These are phyloP conservation scores for Hypoxylon fuscum DNA, from an alignment of 495 filamentous ascomycete genomes.

Conservation along the genomic window DNA sequence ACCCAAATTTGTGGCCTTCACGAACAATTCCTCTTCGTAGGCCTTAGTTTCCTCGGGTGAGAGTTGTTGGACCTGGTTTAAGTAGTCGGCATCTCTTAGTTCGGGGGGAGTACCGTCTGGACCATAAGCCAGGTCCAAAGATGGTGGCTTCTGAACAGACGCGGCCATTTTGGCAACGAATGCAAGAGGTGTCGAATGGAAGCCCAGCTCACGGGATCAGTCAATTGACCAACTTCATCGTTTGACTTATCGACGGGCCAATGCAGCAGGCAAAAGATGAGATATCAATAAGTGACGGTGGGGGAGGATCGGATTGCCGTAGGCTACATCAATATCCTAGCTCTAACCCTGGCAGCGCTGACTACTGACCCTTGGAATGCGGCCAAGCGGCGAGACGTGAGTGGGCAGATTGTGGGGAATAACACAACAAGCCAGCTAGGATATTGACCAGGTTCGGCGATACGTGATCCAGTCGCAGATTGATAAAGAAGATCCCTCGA, in stretches of 20 bases:
- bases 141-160: slow-evolving; percentile 32
- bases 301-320: slow-evolving; percentile 34
- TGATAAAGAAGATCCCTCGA: slow-evolving; percentile 10
- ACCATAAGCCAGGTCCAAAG: slow-evolving; percentile 21
- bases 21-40: slow-evolving; percentile 49
- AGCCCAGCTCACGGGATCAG: slow-evolving; percentile 22
- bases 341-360: slow-evolving; percentile 28
- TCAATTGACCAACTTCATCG: slow-evolving; percentile 37
- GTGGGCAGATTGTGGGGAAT: slow-evolving; percentile 42
- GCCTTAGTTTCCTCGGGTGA: slow-evolving; percentile 49
- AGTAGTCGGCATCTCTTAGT: slow-evolving; percentile 53
- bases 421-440: slow-evolving; percentile 25
- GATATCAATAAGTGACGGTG: slow-evolving; percentile 30
- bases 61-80: slow-evolving; percentile 53
- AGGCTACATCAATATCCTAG: slow-evolving; percentile 27
- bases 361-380: slow-evolving; percentile 34
- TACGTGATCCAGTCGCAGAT: slow-evolving; percentile 28
- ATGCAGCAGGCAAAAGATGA: background rate
- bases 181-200: slow-evolving; percentile 12
- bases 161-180: slow-evolving; percentile 34
- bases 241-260: slow-evolving; percentile 28
- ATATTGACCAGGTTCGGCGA: slow-evolving; percentile 24
- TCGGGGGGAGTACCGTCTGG: slow-evolving; percentile 43
- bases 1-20: slow-evolving; percentile 52
- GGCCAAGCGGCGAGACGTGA: slow-evolving; percentile 36